A percentile compares a stretch with the other conserved stretches of the same genome.
These are phyloP conservation scores for Ophiosphaerella narmari DNA, from an alignment of 2,329 filamentous ascomycete genomes.

Conservation along the genomic window DNA sequence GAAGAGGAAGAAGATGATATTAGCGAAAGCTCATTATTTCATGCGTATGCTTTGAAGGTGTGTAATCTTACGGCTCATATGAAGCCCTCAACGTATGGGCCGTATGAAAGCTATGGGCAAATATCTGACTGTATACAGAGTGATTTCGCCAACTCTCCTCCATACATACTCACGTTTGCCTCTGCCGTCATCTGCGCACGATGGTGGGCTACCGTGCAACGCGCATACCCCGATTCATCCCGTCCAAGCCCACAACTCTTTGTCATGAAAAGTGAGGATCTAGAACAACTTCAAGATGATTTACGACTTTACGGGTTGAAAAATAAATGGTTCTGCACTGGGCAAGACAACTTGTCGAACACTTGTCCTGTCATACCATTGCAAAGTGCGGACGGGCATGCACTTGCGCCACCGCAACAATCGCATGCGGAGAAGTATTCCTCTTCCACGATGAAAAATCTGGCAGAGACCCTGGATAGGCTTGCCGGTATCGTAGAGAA, in stretches of 20 bases:
- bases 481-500: slow-evolving; percentile 34
- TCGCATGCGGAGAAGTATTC: slow-evolving; percentile 9
- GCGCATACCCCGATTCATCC: slow-evolving; percentile 35
- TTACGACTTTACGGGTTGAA: slow-evolving; percentile 33
- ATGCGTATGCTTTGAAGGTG: slow-evolving; percentile 44
- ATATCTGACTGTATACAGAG: slow-evolving; percentile 26
- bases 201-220: slow-evolving; percentile 43
- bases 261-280: slow-evolving; percentile 40
- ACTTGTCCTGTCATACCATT: slow-evolving; percentile 33
- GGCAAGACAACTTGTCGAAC: slow-evolving; percentile 26
- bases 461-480: slow-evolving; percentile 31
- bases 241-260: slow-evolving; percentile 42
- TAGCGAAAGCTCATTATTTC: slow-evolving; percentile 32
- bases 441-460: slow-evolving; percentile 20
- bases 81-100: background rate
- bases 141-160: slow-evolving; percentile 38
- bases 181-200: slow-evolving; percentile 35
- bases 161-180: slow-evolving; percentile 42
- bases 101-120: background rate
- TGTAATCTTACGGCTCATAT: background rate
- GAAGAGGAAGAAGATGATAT: slow-evolving; percentile 11
- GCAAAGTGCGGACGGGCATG: slow-evolving; percentile 33
- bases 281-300: slow-evolving; percentile 41
- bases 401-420: slow-evolving; percentile 13
- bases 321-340: slow-evolving; percentile 42